These are phyloP conservation scores for Russula foetens DNA, from an alignment of 768 basidiomycete species.

Conservation along the genomic window DNA sequence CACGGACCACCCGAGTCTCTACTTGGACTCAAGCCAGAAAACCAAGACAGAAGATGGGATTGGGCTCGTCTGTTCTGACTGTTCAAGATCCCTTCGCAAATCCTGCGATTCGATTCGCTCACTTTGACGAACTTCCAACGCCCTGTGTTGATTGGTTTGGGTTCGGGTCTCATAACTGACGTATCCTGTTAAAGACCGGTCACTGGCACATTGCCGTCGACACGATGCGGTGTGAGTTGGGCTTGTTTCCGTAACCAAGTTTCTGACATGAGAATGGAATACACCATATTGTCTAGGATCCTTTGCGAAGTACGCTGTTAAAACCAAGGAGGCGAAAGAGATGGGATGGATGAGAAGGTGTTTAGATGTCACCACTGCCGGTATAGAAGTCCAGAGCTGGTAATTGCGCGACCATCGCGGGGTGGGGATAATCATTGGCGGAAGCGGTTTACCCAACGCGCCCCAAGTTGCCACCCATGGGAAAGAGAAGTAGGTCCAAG, in stretches of 20 bases:
- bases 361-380: slow-evolving; percentile 19
- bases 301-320: neutral
- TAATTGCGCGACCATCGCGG: neutral
- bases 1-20: neutral
- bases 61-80: neutral
- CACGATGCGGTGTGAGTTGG: slow-evolving; percentile 11
- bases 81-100: slow-evolving; percentile 8
- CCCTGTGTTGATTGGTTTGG: neutral
- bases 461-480: slow-evolving; percentile 54
- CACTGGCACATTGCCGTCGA: slow-evolving; percentile 9
- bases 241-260: neutral
- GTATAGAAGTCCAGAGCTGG: neutral
- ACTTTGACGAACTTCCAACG: slow-evolving; percentile 16
- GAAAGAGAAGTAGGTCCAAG: slow-evolving; percentile 45
- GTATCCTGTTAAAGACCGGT: slow-evolving; percentile 3
- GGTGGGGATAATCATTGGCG: neutral
- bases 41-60: neutral
- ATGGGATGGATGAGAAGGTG: slow-evolving; percentile 8
- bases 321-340: neutral
- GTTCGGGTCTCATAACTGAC: neutral
- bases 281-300: slow-evolving; percentile 3
- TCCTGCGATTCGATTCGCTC: slow-evolving; percentile 8
- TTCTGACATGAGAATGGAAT: neutral
- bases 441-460: slow-evolving; percentile 42
- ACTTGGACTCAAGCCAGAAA: neutral